Evolutionary conservation across 2,329 filamentous ascomycete genomes (phyloP), one percentile per base, ranked within the genome.

Genomic region (Ilyonectria robusta): DNA sequence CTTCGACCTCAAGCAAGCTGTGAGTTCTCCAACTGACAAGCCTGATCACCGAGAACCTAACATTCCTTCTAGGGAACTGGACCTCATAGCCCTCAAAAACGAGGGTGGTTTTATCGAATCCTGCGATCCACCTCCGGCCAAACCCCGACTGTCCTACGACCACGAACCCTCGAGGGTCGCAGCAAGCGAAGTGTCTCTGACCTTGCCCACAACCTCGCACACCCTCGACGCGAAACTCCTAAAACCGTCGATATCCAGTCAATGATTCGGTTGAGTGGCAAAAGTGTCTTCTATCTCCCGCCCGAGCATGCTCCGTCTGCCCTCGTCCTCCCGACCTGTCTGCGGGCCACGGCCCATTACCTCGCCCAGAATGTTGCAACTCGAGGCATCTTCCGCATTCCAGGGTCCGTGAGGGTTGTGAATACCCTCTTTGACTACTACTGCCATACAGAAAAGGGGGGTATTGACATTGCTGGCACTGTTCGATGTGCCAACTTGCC

Each of bases 281-380:
- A 88, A 75, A 91, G 88, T 75, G 79, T 87, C 33, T 79, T 93
- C 54, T 88, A 89, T 71, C 80, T 93, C 9, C 89, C 90, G 1
- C 70, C 82, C 3, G 88, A 90, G 59, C 88, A 91, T 71, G 82
- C 89, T 4, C 85, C 88, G 1, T 83, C 85, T 19, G 85, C 86
- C 26, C 79, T 93, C 29, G 80, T 87, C 19, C 79, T 93, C 33
- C 91, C 91, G 9, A 92, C 90, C 4, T 91, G 90, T 70, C 84
- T 93, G 55, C 88, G 90, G 50, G 90, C 91, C 10, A 89, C 88
- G 9, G 89, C 87, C n/a, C 88, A 92, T 69, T 86, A 89, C 75
- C 83, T 93, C 10, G 83, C 89, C 3, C 87, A 91, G 54, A 80
- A 91, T 69, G 81, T 82, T 0, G 80, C 83, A 8, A 86, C 87